phyloP scores from a whole-genome alignment of 1,284 basidiomycete genomes.

The Meira nashicola region DNA sequence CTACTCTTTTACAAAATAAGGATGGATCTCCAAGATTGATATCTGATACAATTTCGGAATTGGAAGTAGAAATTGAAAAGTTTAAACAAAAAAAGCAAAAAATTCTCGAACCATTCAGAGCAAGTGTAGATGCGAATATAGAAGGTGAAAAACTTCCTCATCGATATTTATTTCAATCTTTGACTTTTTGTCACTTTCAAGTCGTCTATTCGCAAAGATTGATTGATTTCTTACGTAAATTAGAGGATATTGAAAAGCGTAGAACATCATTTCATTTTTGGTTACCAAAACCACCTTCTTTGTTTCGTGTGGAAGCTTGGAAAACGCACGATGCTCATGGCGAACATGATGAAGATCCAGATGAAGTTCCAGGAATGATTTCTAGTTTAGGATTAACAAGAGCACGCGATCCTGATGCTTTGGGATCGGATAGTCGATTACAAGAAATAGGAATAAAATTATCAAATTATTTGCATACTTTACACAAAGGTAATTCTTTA shows the following conservation, averaged over 20 bases:
- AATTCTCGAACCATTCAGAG: constrained; percentile 63
- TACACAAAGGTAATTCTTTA: constrained; percentile 49
- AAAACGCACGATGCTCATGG: neutral
- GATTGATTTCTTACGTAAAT: constrained; percentile 59
- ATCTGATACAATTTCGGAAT: neutral
- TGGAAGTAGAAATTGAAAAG: neutral
- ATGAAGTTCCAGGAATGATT: neutral
- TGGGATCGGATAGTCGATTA: constrained; percentile 59
- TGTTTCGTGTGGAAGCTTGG: constrained; percentile 57
- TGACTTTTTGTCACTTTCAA: constrained; percentile 65
- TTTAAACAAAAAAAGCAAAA: constrained; percentile 47
- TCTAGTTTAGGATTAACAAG: constrained; percentile 56
- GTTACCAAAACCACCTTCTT: constrained; percentile 60
- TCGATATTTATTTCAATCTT: constrained; percentile 61
- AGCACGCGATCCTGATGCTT: constrained; percentile 67
- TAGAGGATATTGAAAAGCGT: constrained; percentile 62
- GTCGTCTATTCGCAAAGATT: constrained; percentile 26
- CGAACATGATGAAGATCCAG: constrained; percentile 23
- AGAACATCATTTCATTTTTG: constrained; percentile 62
- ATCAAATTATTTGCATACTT: neutral
- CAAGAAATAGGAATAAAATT: constrained; percentile 35
- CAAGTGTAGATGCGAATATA: constrained; percentile 23
- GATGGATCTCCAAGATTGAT: neutral
- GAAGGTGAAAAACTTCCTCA: constrained; percentile 37
- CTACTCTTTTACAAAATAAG: neutral